These are phyloP conservation scores for Cordyceps farinosa DNA, from an alignment of 2,329 filamentous ascomycete species.

Conservation along the genomic window DNA sequence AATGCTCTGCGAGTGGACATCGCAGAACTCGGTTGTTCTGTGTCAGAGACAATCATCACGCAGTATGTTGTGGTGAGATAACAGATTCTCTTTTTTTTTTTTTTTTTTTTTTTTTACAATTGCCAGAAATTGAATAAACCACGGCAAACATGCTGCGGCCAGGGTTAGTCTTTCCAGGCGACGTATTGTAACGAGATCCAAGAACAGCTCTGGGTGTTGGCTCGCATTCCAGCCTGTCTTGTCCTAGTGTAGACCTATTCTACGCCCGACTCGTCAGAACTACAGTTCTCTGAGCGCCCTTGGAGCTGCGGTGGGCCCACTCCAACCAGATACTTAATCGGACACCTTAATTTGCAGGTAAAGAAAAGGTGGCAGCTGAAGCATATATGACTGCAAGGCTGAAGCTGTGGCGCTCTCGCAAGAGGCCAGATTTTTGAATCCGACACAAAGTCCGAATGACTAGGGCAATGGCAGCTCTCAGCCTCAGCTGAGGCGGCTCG, in stretches of 20 bases:
- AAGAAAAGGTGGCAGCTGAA: neutral
- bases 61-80: no score
- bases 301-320: neutral
- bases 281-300: neutral
- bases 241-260: neutral
- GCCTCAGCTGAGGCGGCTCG: slow-evolving; percentile 1
- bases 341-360: neutral
- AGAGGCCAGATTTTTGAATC: neutral
- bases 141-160: no score
- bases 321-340: neutral
- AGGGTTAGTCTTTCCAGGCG: neutral
- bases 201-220: neutral
- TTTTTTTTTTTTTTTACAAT: no score
- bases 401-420: neutral
- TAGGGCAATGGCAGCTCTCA: neutral
- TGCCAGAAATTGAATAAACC: no score
- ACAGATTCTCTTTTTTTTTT: no score
- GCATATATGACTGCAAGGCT: neutral
- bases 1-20: no score
- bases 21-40: no score
- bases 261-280: neutral
- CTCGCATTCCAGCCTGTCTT: neutral
- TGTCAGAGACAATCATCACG: no score
- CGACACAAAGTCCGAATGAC: neutral
- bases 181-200: neutral